Evolutionary conservation across 495 filamentous ascomycete species (phyloP), one percentile per base, ranked within the genome.

Genomic region (Penicillium waksmanii): DNA sequence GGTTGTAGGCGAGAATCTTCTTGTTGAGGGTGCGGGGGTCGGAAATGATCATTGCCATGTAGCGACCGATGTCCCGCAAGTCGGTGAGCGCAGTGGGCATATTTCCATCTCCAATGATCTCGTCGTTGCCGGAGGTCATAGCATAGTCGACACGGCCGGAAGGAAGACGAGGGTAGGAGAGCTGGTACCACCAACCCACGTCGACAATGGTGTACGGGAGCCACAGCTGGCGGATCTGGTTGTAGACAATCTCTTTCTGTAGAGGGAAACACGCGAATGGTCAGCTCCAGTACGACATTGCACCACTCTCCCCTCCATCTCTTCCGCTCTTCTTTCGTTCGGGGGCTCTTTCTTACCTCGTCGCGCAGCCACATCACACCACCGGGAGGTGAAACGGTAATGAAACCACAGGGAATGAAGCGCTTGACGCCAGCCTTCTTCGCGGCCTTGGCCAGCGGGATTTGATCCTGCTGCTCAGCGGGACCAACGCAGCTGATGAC

Each of bases 181-280:
- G 66, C 65, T 85, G 80, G 68, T 82, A 82, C 84, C 84, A 87
- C 75, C 76, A 85, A 49, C 85, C 85, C 44, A 85, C 77, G 61
- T 87, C 84, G 62, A 87, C 80, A 66, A 85, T 79, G 23, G 84
- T 87, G 72, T 85, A 87, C 25, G 83, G 81, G 25, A 87, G 71
- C 53, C 68, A 63, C 21, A 82, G 65, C 59, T 77, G 73, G 66
- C 78, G 80, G 66, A 86, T 77, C 56, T 81, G 77, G 55, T 84
- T 79, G 70, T 82, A 79, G 23, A 86, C 77, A 18, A 75, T 74
- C 54, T 85, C 80, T 77, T 86, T 86, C 80, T 82, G 54, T 33
- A 35, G 0, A 23, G 15, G n/a, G 21, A 48, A 61, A 48, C 9
- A 60, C 42, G 6, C 36, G 8, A 13, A 9, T 50, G 36, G 48